phyloP scores from a whole-genome alignment of 208 protist genomes.

The Leptomonas pyrrhocoris region DNA sequence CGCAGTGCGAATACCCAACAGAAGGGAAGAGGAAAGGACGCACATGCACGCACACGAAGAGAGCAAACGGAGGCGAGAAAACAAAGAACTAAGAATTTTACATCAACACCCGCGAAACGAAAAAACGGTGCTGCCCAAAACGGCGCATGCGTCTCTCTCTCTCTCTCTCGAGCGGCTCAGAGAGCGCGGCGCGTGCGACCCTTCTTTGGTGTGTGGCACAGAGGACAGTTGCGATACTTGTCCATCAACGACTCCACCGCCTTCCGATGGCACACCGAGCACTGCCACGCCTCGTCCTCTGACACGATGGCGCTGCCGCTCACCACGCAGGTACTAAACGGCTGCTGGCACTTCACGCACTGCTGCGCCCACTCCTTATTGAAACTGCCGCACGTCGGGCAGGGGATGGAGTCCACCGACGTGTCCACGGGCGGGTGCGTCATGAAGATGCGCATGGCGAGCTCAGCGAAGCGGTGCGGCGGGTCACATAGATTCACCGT shows the following conservation, averaged over 20 bases:
- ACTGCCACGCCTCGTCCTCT: slow-evolving; percentile 79
- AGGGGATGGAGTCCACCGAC: slow-evolving; percentile 72
- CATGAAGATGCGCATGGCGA: slow-evolving; percentile 93
- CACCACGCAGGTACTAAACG: slow-evolving; percentile 88
- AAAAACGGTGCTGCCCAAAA: too few species aligned
- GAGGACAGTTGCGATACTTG: slow-evolving; percentile 85
- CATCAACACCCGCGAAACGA: too few species aligned
- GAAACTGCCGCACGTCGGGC: slow-evolving; percentile 81
- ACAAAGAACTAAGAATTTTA: too few species aligned
- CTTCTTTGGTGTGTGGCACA: slow-evolving; percentile 89
- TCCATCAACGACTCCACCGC: slow-evolving; percentile 79
- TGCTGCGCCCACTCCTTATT: slow-evolving; percentile 91
- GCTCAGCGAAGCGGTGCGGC: slow-evolving; percentile 82
- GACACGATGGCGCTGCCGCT: slow-evolving; percentile 79
- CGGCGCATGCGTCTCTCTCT: too few species aligned
- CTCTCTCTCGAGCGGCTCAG: not conserved
- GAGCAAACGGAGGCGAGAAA: too few species aligned
- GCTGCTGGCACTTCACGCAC: slow-evolving; percentile 84
- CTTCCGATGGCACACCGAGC: slow-evolving; percentile 83
- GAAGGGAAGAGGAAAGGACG: too few species aligned
- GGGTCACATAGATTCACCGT: slow-evolving; percentile 79
- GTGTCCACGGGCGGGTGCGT: slow-evolving; percentile 85
- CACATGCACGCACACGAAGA: too few species aligned
- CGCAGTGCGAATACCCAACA: too few species aligned
- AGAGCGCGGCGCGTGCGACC: slow-evolving; percentile 39